phyloP scores from a whole-genome alignment of 1,284 basidiomycete genomes.

The Boletus semigastroideus region DNA sequence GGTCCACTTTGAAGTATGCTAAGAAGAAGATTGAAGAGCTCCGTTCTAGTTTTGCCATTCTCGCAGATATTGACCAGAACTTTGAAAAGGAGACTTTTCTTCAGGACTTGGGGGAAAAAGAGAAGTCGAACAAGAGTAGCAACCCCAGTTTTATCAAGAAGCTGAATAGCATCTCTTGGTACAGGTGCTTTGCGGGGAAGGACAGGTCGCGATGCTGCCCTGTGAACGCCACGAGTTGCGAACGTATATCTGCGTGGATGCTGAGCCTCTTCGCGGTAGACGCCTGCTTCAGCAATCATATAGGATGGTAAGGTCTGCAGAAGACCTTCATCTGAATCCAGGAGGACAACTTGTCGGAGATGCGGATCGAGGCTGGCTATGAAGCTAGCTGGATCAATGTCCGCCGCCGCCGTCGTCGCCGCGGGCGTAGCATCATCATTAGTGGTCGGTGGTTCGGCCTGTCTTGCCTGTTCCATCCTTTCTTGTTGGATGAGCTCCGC shows the following conservation, averaged over 20 bases:
- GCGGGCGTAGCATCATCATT: conserved; percentile 39
- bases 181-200: conserved; percentile 50
- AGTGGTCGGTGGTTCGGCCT: conserved; percentile 48
- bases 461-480: conserved; percentile 74
- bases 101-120: conserved; percentile 93
- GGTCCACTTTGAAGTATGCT: conserved; percentile 94
- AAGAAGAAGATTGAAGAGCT: conserved; percentile 91
- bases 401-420: conserved; percentile 61
- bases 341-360: conserved; percentile 81
- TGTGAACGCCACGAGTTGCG: conserved; percentile 38
- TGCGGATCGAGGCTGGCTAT: conserved; percentile 85
- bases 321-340: conserved; percentile 85
- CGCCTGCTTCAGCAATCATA: conserved; percentile 79
- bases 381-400: conserved; percentile 85
- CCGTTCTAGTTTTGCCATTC: conserved; percentile 88
- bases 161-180: conserved; percentile 87
- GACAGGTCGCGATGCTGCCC: conserved; percentile 33
- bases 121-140: conserved; percentile 90
- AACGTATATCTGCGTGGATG: conserved; percentile 40
- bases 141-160: conserved; percentile 90
- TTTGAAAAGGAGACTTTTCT: conserved; percentile 84
- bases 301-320: conserved; percentile 78
- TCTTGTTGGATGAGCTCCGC: conserved; percentile 98
- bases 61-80: conserved; percentile 95
- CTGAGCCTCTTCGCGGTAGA: conserved; percentile 53